Evolutionary conservation across 441 rosid species (phyloP).

Genomic region (Codiaeum variegatum): DNA sequence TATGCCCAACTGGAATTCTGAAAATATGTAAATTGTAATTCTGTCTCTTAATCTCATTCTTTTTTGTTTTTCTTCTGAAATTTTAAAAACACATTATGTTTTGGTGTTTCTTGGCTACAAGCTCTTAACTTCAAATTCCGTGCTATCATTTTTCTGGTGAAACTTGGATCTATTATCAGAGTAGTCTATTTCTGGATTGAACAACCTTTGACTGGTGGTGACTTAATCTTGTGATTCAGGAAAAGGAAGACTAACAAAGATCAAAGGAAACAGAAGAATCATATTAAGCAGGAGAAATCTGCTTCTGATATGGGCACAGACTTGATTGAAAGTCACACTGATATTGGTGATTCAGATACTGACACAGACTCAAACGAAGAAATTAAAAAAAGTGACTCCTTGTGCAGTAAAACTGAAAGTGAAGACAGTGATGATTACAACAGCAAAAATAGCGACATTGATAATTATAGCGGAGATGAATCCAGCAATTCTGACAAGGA

Average conservation of each 20-base stretch:
- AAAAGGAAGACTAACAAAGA: conserved; percentile 26
- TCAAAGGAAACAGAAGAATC: conserved; percentile 19
- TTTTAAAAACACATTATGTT: not conserved
- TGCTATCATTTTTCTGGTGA: not conserved
- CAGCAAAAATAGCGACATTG: conserved; percentile 8
- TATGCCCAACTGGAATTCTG: not conserved
- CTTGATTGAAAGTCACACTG: conserved; percentile 24
- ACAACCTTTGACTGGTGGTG: conserved; percentile 12
- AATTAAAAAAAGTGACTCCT: not conserved
- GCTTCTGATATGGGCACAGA: conserved; percentile 16
- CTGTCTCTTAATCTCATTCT: not conserved
- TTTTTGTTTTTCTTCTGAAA: conserved; percentile 1
- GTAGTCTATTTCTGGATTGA: not conserved
- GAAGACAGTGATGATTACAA: conserved; percentile 25
- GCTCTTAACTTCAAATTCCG: not conserved
- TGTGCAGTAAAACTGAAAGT: conserved; percentile 26
- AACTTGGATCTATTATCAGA: not conserved
- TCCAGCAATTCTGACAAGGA: conserved; percentile 21
- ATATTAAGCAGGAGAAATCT: conserved; percentile 16
- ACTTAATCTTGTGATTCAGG: conserved; percentile 32
- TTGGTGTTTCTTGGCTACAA: not conserved
- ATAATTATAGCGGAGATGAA: conserved; percentile 19
- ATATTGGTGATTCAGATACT: conserved; percentile 20
- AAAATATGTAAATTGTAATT: not conserved
- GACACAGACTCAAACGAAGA: conserved; percentile 5